Evolutionary conservation across 331 rosid genomes (phyloP).

Genomic region (Cydonia oblonga): DNA sequence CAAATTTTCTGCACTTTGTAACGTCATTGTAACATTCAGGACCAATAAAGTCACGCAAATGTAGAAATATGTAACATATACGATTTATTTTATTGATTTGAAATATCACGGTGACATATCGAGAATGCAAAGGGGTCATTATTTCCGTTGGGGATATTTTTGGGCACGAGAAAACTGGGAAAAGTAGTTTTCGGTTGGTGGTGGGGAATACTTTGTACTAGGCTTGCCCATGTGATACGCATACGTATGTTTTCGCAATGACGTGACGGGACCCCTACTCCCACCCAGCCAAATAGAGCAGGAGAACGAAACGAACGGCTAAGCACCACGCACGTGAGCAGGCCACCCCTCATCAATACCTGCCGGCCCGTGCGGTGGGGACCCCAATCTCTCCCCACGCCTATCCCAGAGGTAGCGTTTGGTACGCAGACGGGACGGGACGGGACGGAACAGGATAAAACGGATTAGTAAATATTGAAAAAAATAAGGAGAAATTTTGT

Average conservation of each 20-base stretch:
- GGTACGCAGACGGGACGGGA: too few relatives aligned
- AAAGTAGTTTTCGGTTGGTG: not conserved
- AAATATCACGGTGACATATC: not conserved
- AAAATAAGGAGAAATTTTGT: too few relatives aligned
- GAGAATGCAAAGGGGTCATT: accelerated
- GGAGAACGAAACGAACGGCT: not conserved
- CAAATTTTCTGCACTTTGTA: too few relatives aligned
- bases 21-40: too few relatives aligned
- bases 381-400: conserved; percentile 12
- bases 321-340: conserved; percentile 44
- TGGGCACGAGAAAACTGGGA: not conserved
- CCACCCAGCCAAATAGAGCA: not conserved
- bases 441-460: too few relatives aligned
- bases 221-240: conserved; percentile 26
- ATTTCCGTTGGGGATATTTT: not conserved
- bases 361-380: conserved; percentile 72
- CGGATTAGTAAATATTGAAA: too few relatives aligned
- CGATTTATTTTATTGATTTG: too few relatives aligned
- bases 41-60: too few relatives aligned
- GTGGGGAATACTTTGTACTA: not conserved
- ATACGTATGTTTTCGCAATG: conserved; percentile 19
- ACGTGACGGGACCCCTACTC: conserved; percentile 25
- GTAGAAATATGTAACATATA: too few relatives aligned
- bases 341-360: conserved; percentile 20
- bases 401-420: not conserved